Base-by-base conservation (phyloP, 1,139 yeast species). In the Geotrichum macrosporum region DNA sequence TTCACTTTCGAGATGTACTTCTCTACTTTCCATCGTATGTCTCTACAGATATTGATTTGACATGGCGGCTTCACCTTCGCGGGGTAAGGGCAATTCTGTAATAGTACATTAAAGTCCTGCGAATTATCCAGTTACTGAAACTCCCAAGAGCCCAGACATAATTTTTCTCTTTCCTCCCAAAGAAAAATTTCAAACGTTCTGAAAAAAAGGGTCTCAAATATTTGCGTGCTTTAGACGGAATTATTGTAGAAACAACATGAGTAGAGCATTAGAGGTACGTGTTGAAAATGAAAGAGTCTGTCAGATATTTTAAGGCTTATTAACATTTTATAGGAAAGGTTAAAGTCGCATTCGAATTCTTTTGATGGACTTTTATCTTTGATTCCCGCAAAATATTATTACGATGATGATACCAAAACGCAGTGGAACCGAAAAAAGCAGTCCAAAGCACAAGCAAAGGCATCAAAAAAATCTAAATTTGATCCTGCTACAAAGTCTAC, bases 301-400 rank as follows among this genome's bases (percentile, higher is more conserved):
- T 10, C 27, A 26, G 26, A 31, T 29, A 18, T 15, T 15, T 35
- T 38, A 41, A 31, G n/a, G 12, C 13, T 40, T n/a, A 26, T 21
- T 32, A 16, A 12, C 19, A n/a, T 18, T 18, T 13, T 63, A 32
- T 65, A 85, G 79, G 95, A 86, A 61, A 80, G 96, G 58, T 75
- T 88, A 56, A 80, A 81, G 65, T 79, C 83, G 44, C 94, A 87
- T 62, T 84, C 96, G 16, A 74, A 81, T 50, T 94, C 96, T 5
- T 89, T 92, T 65, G 89, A 86, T 63, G 96, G 96, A 35, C 72
- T 92, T 49, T 71, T 92, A 53, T 86, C 96, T 19, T 72, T 92
- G 63, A 88, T 92, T 51, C 97, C 98, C 10, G 20, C 41, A 5
- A 37, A 37, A 20, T 37, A 37, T 33, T 37, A 37, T 13, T 37